Evolutionary conservation across 2,329 filamentous ascomycete species (phyloP).

Genomic region (Colletotrichum liaoningense): DNA sequence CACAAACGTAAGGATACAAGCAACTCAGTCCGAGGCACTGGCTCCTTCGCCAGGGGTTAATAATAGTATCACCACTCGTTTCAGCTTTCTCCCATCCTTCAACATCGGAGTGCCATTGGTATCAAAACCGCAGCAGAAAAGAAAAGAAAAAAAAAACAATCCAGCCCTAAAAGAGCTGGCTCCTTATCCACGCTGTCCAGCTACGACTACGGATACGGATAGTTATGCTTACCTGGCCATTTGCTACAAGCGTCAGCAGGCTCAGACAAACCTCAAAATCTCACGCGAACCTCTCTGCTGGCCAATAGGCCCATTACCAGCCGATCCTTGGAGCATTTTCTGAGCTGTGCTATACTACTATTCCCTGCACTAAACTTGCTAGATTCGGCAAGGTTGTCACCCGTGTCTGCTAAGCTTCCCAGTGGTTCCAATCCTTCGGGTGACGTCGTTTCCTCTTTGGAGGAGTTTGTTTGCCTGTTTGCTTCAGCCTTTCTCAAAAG

Average conservation of each 20-base stretch:
- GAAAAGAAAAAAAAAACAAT: no score
- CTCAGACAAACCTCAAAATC: constrained; percentile 8
- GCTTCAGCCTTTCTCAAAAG: neutral
- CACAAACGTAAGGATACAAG: neutral
- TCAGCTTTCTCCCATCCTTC: constrained; percentile 8
- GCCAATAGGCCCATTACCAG: neutral
- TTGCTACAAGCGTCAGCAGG: neutral
- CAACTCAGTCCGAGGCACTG: constrained; percentile 7
- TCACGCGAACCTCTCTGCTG: neutral
- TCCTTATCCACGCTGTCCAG: neutral
- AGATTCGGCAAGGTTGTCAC: constrained; percentile 4
- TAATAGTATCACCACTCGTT: constrained; percentile 26
- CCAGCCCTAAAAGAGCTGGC: no score
- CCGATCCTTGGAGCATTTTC: neutral
- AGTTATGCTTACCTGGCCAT: neutral
- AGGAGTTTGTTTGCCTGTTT: neutral
- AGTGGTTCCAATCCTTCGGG: constrained; percentile 1
- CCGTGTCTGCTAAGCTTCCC: constrained; percentile 1
- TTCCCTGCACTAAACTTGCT: neutral
- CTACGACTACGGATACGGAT: neutral
- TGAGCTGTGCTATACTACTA: no score
- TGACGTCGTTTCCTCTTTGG: constrained; percentile 9
- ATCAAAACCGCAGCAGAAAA: neutral
- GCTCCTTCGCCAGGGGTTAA: constrained; percentile 13
- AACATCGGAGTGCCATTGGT: neutral